A percentile compares a stretch with the other conserved stretches of the same genome.
phyloP scores from a whole-genome alignment of 441 rosid genomes.

The Hypseocharis bilobata region DNA sequence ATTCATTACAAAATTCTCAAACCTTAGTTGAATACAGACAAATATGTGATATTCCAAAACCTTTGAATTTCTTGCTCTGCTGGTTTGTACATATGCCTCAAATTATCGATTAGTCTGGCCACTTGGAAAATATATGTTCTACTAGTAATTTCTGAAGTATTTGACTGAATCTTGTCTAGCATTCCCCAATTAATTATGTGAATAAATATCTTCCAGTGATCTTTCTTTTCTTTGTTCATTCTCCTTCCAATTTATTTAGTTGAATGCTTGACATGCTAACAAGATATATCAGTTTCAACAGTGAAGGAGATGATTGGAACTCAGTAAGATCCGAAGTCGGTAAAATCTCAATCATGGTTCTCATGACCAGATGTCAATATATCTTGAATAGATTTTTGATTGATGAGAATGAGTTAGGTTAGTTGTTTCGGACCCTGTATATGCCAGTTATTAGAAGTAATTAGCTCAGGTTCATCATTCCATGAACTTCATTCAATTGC shows the following conservation, averaged over 20 bases:
- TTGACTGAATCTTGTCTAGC: not conserved
- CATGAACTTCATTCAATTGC: constrained; percentile 15
- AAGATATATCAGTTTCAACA: constrained; percentile 35
- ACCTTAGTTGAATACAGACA: not conserved
- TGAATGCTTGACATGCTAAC: constrained; percentile 13
- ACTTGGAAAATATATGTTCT: not conserved
- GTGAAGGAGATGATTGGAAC: constrained; percentile 51
- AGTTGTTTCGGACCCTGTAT: constrained; percentile 15
- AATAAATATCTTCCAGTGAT: not conserved
- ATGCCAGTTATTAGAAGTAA: not conserved
- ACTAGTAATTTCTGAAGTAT: not conserved
- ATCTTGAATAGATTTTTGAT: constrained; percentile 61
- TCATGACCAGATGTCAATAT: constrained; percentile 65
- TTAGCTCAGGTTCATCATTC: constrained; percentile 3
- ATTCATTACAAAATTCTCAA: not conserved
- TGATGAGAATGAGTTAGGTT: constrained; percentile 71
- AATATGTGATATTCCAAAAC: not conserved
- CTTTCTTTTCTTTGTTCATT: not conserved
- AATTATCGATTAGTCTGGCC: not conserved
- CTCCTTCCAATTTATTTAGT: not conserved
- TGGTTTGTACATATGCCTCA: not conserved
- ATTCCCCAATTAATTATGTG: not conserved
- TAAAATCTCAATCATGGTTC: constrained; percentile 55
- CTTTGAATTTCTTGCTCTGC: not conserved
- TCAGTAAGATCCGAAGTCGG: constrained; percentile 59